Percentiles rank a stretch among this genome's conserved stretches.
phyloP scores from a whole-genome alignment of 495 filamentous ascomycete genomes.

The Talaromyces trachyspermus region DNA sequence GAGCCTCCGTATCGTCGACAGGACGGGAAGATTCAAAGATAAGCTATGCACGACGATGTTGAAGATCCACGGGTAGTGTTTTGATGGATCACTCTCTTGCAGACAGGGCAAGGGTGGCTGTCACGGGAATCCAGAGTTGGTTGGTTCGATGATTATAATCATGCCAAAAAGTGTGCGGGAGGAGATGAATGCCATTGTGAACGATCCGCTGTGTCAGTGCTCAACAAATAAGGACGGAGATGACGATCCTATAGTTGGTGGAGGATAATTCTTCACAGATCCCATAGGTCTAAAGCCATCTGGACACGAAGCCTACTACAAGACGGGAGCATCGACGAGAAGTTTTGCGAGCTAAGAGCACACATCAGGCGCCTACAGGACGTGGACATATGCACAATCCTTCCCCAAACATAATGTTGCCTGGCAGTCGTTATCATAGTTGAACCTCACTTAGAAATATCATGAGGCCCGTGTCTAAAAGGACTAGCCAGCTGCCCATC shows the following conservation, averaged over 20 bases:
- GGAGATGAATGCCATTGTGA: not conserved
- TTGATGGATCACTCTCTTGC: not conserved
- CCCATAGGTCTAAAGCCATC: no score
- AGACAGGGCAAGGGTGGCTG: not conserved
- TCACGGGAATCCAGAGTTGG: not conserved
- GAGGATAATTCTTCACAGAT: not conserved
- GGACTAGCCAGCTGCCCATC: no score
- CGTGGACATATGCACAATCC: no score
- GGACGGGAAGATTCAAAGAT: not conserved
- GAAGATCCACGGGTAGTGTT: not conserved
- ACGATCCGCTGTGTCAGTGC: not conserved
- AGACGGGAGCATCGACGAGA: no score
- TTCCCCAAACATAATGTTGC: no score
- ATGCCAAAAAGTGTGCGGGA: not conserved
- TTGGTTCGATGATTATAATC: constrained; percentile 1
- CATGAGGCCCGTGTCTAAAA: no score
- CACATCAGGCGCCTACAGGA: no score
- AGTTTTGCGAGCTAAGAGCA: no score
- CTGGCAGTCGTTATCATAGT: no score
- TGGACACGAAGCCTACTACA: no score
- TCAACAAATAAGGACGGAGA: no score
- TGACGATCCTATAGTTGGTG: not conserved
- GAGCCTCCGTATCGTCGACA: constrained; percentile 2
- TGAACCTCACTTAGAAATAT: no score
- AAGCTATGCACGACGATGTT: not conserved